phyloP scores from a whole-genome alignment of 1,284 basidiomycete genomes.

The Tylopilus orsonianus region DNA sequence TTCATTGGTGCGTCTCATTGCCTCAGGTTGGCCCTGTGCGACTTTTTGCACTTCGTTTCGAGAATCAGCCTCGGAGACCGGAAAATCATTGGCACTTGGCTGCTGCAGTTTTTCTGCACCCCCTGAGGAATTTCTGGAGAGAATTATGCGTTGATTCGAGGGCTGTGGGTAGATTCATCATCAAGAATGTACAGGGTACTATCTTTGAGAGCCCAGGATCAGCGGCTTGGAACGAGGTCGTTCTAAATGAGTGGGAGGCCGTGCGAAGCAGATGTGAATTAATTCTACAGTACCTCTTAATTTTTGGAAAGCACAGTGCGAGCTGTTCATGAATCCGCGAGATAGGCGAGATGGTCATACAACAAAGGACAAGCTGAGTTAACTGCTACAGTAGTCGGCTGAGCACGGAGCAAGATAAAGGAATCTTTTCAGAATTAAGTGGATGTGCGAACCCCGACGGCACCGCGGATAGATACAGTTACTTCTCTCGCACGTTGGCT shows the following conservation, averaged over 20 bases:
- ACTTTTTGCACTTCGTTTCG: too few species aligned
- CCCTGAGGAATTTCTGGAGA: background rate
- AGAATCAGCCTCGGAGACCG: too few species aligned
- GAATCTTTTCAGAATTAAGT: too few species aligned
- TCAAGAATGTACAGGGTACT: conserved; percentile 65
- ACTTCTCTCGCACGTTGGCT: background rate
- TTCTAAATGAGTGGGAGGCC: background rate
- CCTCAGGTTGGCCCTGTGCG: too few species aligned
- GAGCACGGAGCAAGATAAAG: too few species aligned
- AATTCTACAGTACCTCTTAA: background rate
- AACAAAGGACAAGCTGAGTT: too few species aligned
- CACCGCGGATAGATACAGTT: background rate
- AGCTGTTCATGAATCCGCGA: too few species aligned
- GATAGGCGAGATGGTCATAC: conserved; percentile 3
- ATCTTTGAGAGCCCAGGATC: background rate
- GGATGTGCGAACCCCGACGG: background rate
- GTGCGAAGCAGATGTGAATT: background rate
- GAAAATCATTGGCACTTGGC: background rate
- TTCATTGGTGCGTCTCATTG: background rate
- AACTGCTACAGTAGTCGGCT: too few species aligned
- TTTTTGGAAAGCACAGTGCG: background rate
- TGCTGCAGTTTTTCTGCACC: background rate
- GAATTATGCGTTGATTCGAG: background rate
- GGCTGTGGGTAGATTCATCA: conserved; percentile 56
- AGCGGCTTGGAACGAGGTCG: background rate